A percentile compares a stretch with the other conserved stretches of the same genome.
phyloP scores from a whole-genome alignment of 495 filamentous ascomycete genomes.

The Neurospora sp. region DNA sequence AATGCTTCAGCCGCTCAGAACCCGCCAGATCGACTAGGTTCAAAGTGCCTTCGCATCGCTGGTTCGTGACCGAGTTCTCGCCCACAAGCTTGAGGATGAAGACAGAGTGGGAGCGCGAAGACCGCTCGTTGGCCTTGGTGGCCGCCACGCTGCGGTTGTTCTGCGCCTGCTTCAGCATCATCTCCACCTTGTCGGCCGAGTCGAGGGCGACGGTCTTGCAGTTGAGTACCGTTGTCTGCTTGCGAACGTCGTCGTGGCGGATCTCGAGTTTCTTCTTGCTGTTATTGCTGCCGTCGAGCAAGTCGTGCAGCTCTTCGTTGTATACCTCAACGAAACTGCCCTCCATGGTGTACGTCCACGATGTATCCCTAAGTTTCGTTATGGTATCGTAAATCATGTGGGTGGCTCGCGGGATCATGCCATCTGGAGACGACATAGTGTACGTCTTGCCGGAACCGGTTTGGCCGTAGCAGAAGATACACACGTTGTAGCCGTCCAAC shows the following conservation, averaged over 20 bases:
- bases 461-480: constrained; percentile 98
- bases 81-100: constrained; percentile 89
- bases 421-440: constrained; percentile 88
- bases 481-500: constrained; percentile 96
- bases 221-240: constrained; percentile 78
- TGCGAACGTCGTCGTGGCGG: constrained; percentile 68
- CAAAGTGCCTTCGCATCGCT: constrained; percentile 82
- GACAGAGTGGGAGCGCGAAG: constrained; percentile 87
- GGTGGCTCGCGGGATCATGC: constrained; percentile 92
- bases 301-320: constrained; percentile 92
- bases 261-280: constrained; percentile 89
- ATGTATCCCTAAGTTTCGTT: constrained; percentile 71
- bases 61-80: constrained; percentile 67
- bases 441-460: constrained; percentile 94
- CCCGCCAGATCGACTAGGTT: constrained; percentile 96
- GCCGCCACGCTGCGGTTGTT: constrained; percentile 85
- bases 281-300: constrained; percentile 76
- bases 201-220: constrained; percentile 71
- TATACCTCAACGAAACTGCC: constrained; percentile 98
- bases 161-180: constrained; percentile 66
- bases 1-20: constrained; percentile 81
- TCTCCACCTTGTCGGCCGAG: constrained; percentile 63
- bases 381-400: constrained; percentile 88
- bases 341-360: constrained; percentile 90
- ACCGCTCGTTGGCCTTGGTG: constrained; percentile 91